These are phyloP conservation scores for Trametes hirsuta DNA, from an alignment of 1,284 basidiomycete species.

Conservation along the genomic window DNA sequence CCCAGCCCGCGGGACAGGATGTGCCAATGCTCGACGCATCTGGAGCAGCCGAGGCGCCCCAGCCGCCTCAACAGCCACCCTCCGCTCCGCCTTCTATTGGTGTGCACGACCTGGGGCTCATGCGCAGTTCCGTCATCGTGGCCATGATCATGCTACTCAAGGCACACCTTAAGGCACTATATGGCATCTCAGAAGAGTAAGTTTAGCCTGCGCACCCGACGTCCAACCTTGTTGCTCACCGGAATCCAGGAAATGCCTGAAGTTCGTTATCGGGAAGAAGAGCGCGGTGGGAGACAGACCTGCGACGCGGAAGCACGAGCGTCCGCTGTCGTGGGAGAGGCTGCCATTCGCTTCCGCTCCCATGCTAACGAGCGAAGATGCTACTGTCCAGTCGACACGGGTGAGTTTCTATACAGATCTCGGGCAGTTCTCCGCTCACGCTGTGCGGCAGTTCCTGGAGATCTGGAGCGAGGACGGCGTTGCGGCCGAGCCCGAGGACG, in stretches of 20 bases:
- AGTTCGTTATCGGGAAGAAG: slow-evolving; percentile 86
- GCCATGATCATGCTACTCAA: slow-evolving; percentile 85
- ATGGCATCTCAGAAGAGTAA: slow-evolving; percentile 87
- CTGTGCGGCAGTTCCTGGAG: slow-evolving; percentile 61
- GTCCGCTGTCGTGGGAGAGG: slow-evolving; percentile 70
- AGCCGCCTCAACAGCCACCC: slow-evolving; percentile 5
- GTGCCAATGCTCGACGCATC: slow-evolving; percentile 14
- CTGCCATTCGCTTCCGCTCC: slow-evolving; percentile 65
- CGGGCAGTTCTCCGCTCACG: neutral
- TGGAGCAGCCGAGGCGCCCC: neutral
- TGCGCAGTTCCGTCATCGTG: slow-evolving; percentile 74
- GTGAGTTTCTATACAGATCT: slow-evolving; percentile 43
- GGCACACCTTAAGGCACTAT: slow-evolving; percentile 78
- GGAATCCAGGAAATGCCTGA: slow-evolving; percentile 77
- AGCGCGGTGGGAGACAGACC: slow-evolving; percentile 82
- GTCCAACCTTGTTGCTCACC: neutral
- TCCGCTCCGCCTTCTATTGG: slow-evolving; percentile 14
- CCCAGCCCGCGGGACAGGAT: slow-evolving; percentile 2
- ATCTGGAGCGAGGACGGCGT: slow-evolving; percentile 84
- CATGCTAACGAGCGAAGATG: slow-evolving; percentile 62
- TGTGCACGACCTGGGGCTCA: slow-evolving; percentile 45
- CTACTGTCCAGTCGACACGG: slow-evolving; percentile 55
- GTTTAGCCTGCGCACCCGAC: slow-evolving; percentile 30
- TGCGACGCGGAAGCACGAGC: slow-evolving; percentile 64
- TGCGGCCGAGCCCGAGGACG: slow-evolving; percentile 68